Evolutionary conservation across 169 alveolate species (phyloP).

Genomic region (Cryptosporidium muris): DNA sequence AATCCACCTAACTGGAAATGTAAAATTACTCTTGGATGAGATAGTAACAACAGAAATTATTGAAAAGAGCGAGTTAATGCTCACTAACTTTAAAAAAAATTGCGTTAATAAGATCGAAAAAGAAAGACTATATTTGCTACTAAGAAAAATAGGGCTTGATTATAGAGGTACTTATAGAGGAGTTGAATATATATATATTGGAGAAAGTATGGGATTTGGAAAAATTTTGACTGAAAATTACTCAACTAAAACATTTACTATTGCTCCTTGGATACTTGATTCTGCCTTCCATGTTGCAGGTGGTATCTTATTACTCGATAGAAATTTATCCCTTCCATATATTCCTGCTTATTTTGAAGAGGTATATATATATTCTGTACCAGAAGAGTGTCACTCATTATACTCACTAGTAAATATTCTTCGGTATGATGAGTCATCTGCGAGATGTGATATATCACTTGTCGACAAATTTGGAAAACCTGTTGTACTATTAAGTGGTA

Average conservation of each 20-base stretch:
- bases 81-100: conserved; percentile 8
- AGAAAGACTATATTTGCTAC: conserved; percentile 26
- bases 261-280: conserved; percentile 63
- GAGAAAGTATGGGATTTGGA: conserved; percentile 25
- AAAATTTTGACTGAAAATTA: conserved; percentile 8
- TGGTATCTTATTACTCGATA: conserved; percentile 24
- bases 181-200: conserved; percentile 44
- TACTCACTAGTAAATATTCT: conserved; percentile 51
- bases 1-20: not conserved
- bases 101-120: conserved; percentile 2
- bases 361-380: not conserved
- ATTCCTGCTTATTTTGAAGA: conserved; percentile 30
- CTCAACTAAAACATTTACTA: conserved; percentile 7
- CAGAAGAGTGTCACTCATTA: conserved; percentile 7
- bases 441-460: conserved; percentile 21
- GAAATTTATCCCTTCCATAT: not conserved
- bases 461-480: conserved; percentile 17
- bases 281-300: conserved; percentile 69
- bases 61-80: too few relatives aligned
- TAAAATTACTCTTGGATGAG: conserved; percentile 12
- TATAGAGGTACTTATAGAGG: conserved; percentile 25
- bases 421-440: conserved; percentile 8
- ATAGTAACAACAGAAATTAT: not conserved
- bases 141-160: conserved; percentile 33
- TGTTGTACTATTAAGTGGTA: conserved; percentile 1